Base-by-base conservation (phyloP, 2,329 filamentous ascomycete genomes). In the Phialocephala subalpina region DNA sequence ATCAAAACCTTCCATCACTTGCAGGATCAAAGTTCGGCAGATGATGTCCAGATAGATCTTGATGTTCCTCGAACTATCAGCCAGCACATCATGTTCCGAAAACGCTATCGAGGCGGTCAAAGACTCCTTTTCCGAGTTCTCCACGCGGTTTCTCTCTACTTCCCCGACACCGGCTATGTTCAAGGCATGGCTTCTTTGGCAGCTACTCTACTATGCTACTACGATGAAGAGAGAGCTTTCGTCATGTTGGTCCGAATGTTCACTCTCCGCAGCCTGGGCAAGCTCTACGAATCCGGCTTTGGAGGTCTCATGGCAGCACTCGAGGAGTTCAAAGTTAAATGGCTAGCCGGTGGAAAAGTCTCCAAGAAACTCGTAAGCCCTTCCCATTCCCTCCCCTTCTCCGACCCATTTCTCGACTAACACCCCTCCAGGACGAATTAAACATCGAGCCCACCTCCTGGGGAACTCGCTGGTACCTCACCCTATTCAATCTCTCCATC, bases 241-340 rank as follows among this genome's bases (percentile, higher is more conserved):
- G 88, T 98, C 57, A 98, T 99, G 96, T 82, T 98, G 62, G 94
- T 97, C n/a, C 88, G 96, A 27, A 84, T 99, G 75, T 99, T 95
- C 93, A 89, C 93, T 76, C 84, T 97, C 66, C 89, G 96, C 65
- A 95, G 96, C 1, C 83, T 99, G 14, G 92, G 94, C 72, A 86
- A 90, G 55, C 85, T 99, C 1, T 99, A 98, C 76, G 86, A 89
- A 68, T 87, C 89, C 11, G 94, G 93, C 0, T 98, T 98, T 78
- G 87, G 87, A 47, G 94, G 95, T 16, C 82, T 99, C 60, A 95
- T 98, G 89, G 87, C 90, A 60, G 93, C 94, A 12, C 82, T 99
- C 69, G 85, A 88, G 52, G 94, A 97, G 74, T 97, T 98, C 75
- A 92, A 97, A 78, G 87, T 84, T 59, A 83, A 90, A 59, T 99